These are phyloP conservation scores for Pseudisothecium myosuroides DNA, from an alignment of 225 moss, liverwort and hornwort genomes.

Conservation along the genomic window DNA sequence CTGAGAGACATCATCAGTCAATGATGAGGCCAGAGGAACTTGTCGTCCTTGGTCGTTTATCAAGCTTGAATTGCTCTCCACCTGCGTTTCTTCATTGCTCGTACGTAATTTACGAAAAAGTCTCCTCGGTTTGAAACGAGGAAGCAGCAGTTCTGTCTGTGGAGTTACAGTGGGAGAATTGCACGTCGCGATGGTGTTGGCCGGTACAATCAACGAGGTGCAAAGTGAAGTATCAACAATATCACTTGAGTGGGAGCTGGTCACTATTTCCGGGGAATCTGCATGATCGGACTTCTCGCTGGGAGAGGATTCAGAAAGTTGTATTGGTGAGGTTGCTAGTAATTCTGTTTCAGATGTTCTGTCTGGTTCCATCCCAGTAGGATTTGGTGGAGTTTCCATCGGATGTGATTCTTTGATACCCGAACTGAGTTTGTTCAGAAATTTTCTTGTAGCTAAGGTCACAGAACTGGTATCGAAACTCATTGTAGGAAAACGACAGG, in stretches of 20 bases:
- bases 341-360: not conserved
- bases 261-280: conserved; percentile 2
- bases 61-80: not conserved
- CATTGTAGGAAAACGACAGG: conserved; percentile 8
- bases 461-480: not conserved
- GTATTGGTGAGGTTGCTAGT: not conserved
- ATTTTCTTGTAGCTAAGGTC: conserved; percentile 3
- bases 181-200: not conserved
- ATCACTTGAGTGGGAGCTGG: not conserved
- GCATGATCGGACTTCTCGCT: not conserved
- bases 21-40: not conserved
- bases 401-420: not conserved
- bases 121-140: conserved; percentile 4
- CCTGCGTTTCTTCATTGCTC: not conserved
- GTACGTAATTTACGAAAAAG: not conserved
- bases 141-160: not conserved
- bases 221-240: not conserved
- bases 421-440: not conserved
- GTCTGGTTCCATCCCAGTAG: not conserved
- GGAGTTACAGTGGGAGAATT: not conserved
- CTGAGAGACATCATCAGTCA: not conserved
- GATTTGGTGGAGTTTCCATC: not conserved
- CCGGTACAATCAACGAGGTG: not conserved
- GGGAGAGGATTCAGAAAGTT: not conserved
- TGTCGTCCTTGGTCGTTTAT: not conserved